phyloP scores from a whole-genome alignment of 495 filamentous ascomycete species.

The Xylaria curta region DNA sequence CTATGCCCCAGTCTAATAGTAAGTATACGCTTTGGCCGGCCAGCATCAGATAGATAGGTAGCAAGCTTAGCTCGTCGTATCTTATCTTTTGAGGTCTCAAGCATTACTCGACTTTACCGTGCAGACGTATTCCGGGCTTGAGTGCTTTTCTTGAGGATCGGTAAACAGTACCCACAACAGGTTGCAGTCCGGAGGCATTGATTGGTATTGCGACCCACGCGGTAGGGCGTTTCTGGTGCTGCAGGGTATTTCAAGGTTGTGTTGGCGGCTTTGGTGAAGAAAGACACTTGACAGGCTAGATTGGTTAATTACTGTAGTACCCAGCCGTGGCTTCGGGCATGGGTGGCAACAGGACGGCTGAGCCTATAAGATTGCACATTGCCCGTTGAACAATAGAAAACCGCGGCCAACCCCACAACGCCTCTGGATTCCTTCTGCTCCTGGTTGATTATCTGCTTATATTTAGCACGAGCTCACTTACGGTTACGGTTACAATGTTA shows the following conservation, averaged over 20 bases:
- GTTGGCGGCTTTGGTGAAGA: constrained; percentile 16
- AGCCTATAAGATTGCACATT: constrained; percentile 39
- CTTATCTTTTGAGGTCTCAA: neutral
- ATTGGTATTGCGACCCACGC: constrained; percentile 34
- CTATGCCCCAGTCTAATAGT: neutral
- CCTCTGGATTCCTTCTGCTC: constrained; percentile 27
- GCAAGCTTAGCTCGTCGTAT: neutral
- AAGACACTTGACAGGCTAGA: constrained; percentile 35
- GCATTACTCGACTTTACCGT: neutral
- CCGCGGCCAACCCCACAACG: constrained; percentile 40
- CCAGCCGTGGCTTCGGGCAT: constrained; percentile 16
- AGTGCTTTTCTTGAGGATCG: constrained; percentile 6
- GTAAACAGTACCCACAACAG: constrained; percentile 1
- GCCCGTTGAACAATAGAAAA: constrained; percentile 39
- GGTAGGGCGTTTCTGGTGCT: constrained; percentile 38
- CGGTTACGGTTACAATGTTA: neutral
- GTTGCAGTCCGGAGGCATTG: constrained; percentile 17
- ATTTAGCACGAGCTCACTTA: neutral
- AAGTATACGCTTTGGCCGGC: neutral
- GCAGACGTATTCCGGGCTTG: neutral
- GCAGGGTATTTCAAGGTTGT: constrained; percentile 37
- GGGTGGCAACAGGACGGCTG: constrained; percentile 34
- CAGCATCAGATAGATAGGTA: neutral
- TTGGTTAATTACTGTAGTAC: constrained; percentile 26
- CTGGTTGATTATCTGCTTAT: constrained; percentile 3